Evolutionary conservation across 345 rosid genomes (phyloP), one percentile per base, ranked within the genome.

Genomic region (Luvunga scandens): DNA sequence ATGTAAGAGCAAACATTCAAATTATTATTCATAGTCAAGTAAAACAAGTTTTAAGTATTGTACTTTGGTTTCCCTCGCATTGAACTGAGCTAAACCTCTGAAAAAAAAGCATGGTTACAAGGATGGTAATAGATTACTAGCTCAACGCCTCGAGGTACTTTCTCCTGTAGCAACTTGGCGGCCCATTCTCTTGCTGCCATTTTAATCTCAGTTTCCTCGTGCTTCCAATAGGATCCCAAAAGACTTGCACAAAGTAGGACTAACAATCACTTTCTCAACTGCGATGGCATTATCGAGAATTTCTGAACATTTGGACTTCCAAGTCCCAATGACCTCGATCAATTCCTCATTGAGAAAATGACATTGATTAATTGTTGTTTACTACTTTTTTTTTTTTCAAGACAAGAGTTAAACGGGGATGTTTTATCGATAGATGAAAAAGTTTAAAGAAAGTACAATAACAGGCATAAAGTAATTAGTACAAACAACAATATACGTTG

Each of bases 241-340:
- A 7, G 34, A 6, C 6, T 31, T 21, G 22, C 5, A 18, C 22
- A 9, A 9, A 14, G 48, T n/a, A 53, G 72, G 33, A 31, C 34
- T 66, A 48, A 66, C 48, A 34, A n/a, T 53, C 4, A 76, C 25
- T 53, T 66, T 76, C 50, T 76, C 78, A 21, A 76, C 64, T 4
- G 2, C 18, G 0, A 31, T 22, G 9, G 72, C 64, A 75, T 75
- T 75, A 16, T 66, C 13, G 14, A 48, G 18, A 75, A 31, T 65
- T 75, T 61, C 31, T 31, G 36, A n/a, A 27, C 57, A 25, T 45
- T 10, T 63, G 69, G 57, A 45, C 50, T 45, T 38, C 42, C 42
- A 38, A 38, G 42, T 38, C 8, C 42, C 50, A 45, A 13, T 45
- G 50, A 45, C 10, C 48, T 42, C 48, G 13, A 42, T 42, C 14